Base-by-base conservation (phyloP, 2,329 filamentous ascomycete species). In the Penicillium sp. region DNA sequence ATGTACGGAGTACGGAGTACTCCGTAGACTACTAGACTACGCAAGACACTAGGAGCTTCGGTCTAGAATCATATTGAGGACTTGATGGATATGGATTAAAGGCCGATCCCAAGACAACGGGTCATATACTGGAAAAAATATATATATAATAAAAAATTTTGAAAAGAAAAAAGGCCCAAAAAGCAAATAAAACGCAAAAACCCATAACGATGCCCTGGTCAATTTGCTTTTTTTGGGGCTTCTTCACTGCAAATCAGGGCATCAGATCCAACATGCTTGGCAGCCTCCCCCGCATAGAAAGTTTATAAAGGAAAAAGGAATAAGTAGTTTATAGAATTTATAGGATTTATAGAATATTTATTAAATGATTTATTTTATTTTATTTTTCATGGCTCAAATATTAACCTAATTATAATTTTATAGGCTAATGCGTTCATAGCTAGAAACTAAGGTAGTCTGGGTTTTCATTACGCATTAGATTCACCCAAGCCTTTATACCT, bases 201-300 rank as follows among this genome's bases (percentile, higher is more conserved):
- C 29, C 21, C 35, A 55, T 45, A 35, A 35, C 13, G 29, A 38
- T 41, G 53, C n/a, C 43, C 33, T 50, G 4, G 41, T 51, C 35
- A 48, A 36, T 41, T 44, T 56, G 17, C 13, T 23, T 54, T 54
- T 58, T 54, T 49, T 48, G 27, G 38, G 31, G n/a, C 57, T 55
- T 63, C 55, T 51, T 61, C 58, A 65, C 61, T 65, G 63, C 64
- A 66, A 64, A 66, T 66, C 63, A 66, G 57, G 55, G 59, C 53
- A 39, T 61, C 53, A 41, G 55, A 60, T 63, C 54, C 63, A 57
- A 61, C 61, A 65, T 64, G 57, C 62, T 64, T 62, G 63, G 63
- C 64, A 65, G 63, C 56, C 57, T 66, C 59, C 66, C 64, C 66
- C 66, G 64, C 66, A 68, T 63, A 55, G 23, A 64, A 66, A 65